A percentile compares a stretch with the other conserved stretches of the same genome.
These are phyloP conservation scores for Aspergillus baeticus DNA, from an alignment of 495 filamentous ascomycete genomes.

Conservation along the genomic window DNA sequence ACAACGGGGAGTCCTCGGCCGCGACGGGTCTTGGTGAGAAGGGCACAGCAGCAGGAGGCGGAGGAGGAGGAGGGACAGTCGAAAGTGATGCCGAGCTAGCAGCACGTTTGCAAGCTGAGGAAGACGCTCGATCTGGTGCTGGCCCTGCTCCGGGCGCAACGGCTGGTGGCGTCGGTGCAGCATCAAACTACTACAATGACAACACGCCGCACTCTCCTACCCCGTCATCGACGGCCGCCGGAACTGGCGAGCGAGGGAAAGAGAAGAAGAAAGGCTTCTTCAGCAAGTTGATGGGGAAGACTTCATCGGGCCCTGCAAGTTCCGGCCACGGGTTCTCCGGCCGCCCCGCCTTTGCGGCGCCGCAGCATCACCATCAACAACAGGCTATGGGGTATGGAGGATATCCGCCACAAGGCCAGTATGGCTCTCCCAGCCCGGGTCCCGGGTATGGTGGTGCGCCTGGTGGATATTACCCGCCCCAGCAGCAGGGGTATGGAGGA, in stretches of 20 bases:
- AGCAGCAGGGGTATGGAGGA: constrained; percentile 2
- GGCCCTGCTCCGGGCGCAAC: too few relatives aligned
- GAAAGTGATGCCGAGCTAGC: constrained; percentile 75
- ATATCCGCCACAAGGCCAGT: neutral
- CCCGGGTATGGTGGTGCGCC: neutral
- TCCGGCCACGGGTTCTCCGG: neutral
- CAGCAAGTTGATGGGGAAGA: constrained; percentile 50
- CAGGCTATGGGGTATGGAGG: constrained; percentile 21
- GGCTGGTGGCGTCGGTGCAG: constrained; percentile 39
- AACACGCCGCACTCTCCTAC: constrained; percentile 26
- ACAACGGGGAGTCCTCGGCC: constrained; percentile 23
- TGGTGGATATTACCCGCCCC: constrained; percentile 24
- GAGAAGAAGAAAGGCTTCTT: constrained; percentile 32
- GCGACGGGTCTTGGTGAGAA: neutral
- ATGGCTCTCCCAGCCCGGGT: neutral
- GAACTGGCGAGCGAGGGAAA: constrained; percentile 7
- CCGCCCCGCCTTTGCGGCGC: constrained; percentile 14
- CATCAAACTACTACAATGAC: constrained; percentile 46
- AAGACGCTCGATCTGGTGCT: constrained; percentile 56
- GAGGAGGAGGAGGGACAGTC: constrained; percentile 33
- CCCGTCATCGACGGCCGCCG: neutral
- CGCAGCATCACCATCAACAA: constrained; percentile 30
- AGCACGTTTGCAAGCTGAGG: constrained; percentile 76
- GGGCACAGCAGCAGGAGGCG: constrained; percentile 1
- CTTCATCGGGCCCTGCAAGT: neutral